Base-by-base conservation (phyloP, 75 land plant species). In the Sequoiadendron giganteum region DNA sequence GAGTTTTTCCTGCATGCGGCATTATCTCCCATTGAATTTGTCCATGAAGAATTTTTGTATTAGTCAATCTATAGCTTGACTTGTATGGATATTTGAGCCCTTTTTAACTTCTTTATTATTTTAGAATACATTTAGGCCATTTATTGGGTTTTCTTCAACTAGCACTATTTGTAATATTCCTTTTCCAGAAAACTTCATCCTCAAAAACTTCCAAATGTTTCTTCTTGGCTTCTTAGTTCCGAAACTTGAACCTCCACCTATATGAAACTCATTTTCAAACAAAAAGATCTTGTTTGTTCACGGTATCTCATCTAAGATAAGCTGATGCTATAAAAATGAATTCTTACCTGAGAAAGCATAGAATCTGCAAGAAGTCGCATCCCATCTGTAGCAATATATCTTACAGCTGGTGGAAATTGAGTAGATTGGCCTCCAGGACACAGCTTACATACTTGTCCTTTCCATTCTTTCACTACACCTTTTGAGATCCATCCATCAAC, bases 301-400 rank as follows among this genome's bases (percentile, higher is more conserved):
- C n/a, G 52, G 15, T 45, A 47, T 82, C 48, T n/a, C 52, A 82
- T 47, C 5, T 3, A 47, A 82, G n/a, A 42, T 45, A 47, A 82
- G 49, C 47, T 82, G 32, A 47, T 47, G 11, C 32, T 82, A 47
- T n/a, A 6, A 32, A 45, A 45, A 47, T 82, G 54, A 47, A 81
- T 30, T 81, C 84, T 30, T 58, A 96, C 97, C 94, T 95, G 86
- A 87, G 92, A 88, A 54, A 95, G 88, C 86, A 98, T 92, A 55
- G 98, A 94, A 90, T 98, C 99, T 55, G 97, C 99, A 70, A 98
- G 91, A 30, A 89, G 90, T 2, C 96, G 99, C 99, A 98, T 98
- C 19, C 99, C 99, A 88, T 95, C 89, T 16, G 90, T 91, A 72
- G 95, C 99, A 86, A 98, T 79, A 88, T 94, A 98, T 90, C 92